These are phyloP conservation scores for Otatea glauca DNA, from an alignment of 176 grass and related monocot species.

Conservation along the genomic window DNA sequence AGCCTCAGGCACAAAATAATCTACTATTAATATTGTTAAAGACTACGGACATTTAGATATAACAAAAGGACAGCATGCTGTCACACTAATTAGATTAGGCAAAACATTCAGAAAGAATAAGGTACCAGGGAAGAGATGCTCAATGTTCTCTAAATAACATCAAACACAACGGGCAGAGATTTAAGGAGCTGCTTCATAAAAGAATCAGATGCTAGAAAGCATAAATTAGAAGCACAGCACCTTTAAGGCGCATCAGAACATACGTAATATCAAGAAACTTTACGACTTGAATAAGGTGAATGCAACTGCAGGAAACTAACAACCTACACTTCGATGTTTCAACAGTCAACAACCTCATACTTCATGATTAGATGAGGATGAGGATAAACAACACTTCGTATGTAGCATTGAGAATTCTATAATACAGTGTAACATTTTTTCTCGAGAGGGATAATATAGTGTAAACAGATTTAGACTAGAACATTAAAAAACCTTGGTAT, in stretches of 20 bases:
- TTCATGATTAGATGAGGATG: neutral
- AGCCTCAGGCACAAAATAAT: no score
- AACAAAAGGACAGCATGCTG: neutral
- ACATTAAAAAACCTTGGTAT: conserved; percentile 4
- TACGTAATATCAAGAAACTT: neutral
- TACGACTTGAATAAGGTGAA: neutral
- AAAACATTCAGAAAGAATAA: conserved; percentile 15
- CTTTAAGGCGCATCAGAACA: neutral
- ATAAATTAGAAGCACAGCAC: conserved; percentile 13
- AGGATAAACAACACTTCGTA: neutral
- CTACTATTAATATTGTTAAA: no score
- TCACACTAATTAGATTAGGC: conserved; percentile 39
- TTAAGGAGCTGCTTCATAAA: neutral
- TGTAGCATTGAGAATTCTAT: neutral
- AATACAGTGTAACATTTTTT: neutral
- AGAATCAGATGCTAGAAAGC: conserved; percentile 23
- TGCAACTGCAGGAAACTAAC: no score
- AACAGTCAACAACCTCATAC: neutral
- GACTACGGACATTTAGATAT: no score
- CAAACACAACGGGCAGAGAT: neutral
- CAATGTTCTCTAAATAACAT: neutral
- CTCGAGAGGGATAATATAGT: no score
- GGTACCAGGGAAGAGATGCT: conserved; percentile 8
- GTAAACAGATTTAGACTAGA: conserved; percentile 33
- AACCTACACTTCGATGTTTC: neutral